Conservation (phyloP, 805 yeast genomes). For the Candida sanyiensis region DNA sequence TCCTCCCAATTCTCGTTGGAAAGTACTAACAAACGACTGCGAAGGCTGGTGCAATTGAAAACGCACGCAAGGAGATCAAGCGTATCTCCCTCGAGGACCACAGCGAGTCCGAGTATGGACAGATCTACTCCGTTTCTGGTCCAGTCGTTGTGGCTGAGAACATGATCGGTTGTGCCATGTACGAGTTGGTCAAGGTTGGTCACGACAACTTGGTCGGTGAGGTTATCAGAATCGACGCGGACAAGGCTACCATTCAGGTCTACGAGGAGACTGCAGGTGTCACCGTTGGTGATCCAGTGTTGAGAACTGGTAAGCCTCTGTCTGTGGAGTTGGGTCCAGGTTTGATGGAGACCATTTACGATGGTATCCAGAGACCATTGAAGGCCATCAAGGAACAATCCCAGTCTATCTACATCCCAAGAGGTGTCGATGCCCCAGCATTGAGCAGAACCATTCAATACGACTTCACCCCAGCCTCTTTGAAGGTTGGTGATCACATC, state of each 20-base stretch:
- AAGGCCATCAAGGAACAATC: slow-evolving; percentile 84
- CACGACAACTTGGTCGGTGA: slow-evolving; percentile 97
- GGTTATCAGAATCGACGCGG: slow-evolving; percentile 93
- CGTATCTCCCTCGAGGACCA: slow-evolving; percentile 74
- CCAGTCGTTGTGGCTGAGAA: slow-evolving; percentile 97
- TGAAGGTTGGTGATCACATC: slow-evolving; percentile 93
- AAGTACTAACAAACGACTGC: no score
- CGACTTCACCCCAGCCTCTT: slow-evolving; percentile 75
- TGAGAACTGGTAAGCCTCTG: slow-evolving; percentile 97
- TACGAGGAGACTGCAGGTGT: slow-evolving; percentile 99
- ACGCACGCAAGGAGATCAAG: slow-evolving; percentile 90
- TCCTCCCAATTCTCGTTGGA: no score
- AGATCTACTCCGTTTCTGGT: slow-evolving; percentile 92
- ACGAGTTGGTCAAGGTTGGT: slow-evolving; percentile 96
- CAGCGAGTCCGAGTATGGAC: slow-evolving; percentile 77
- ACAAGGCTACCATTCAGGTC: slow-evolving; percentile 97
- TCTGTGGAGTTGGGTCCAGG: slow-evolving; percentile 99
- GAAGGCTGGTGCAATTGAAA: slow-evolving; percentile 97
- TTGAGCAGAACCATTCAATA: slow-evolving; percentile 74
- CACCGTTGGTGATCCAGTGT: slow-evolving; percentile 97
- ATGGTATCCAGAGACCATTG: slow-evolving; percentile 98
- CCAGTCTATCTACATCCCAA: slow-evolving; percentile 93
- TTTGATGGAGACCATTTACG: slow-evolving; percentile 97
- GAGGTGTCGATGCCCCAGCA: slow-evolving; percentile 98
- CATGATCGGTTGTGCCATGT: slow-evolving; percentile 99